These are phyloP conservation scores for Hirsutella thompsonii DNA, from an alignment of 2,329 filamentous ascomycete genomes.

Conservation along the genomic window DNA sequence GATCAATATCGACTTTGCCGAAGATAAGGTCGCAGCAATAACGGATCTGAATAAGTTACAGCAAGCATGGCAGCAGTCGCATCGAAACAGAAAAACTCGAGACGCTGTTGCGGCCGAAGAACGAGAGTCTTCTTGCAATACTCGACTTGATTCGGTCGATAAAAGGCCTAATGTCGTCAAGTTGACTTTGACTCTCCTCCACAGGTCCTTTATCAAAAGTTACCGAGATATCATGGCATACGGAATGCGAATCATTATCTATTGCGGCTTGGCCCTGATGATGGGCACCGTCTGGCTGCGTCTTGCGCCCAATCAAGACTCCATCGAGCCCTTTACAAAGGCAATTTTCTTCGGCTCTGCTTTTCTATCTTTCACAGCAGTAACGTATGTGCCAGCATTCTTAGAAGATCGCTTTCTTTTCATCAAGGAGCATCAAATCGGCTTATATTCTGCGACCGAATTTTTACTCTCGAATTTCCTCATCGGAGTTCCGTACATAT, in stretches of 20 bases:
- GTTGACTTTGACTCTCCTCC: slow-evolving; percentile 53
- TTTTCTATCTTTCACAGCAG: slow-evolving; percentile 71
- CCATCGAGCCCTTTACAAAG: slow-evolving; percentile 73
- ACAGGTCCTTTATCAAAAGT: slow-evolving; percentile 71
- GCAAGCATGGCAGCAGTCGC: slow-evolving; percentile 10
- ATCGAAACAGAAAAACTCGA: background rate
- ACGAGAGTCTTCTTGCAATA: slow-evolving; percentile 8
- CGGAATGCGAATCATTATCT: slow-evolving; percentile 73
- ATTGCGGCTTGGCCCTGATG: slow-evolving; percentile 61
- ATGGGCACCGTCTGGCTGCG: slow-evolving; percentile 84
- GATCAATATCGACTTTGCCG: slow-evolving; percentile 64
- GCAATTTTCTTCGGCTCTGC: slow-evolving; percentile 65
- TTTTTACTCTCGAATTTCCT: slow-evolving; percentile 72
- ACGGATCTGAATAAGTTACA: slow-evolving; percentile 15
- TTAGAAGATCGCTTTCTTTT: slow-evolving; percentile 50
- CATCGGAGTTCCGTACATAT: slow-evolving; percentile 70
- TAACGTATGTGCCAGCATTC: slow-evolving; percentile 75
- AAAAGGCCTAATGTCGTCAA: slow-evolving; percentile 29
- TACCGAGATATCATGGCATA: slow-evolving; percentile 78
- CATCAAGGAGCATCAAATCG: slow-evolving; percentile 61
- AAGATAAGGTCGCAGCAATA: slow-evolving; percentile 30
- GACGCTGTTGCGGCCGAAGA: background rate
- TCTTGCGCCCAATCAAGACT: slow-evolving; percentile 51
- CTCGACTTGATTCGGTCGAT: slow-evolving; percentile 8
- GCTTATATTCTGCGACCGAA: slow-evolving; percentile 60